These are phyloP conservation scores for Imleria badia DNA, from an alignment of 768 basidiomycete species.

Conservation along the genomic window DNA sequence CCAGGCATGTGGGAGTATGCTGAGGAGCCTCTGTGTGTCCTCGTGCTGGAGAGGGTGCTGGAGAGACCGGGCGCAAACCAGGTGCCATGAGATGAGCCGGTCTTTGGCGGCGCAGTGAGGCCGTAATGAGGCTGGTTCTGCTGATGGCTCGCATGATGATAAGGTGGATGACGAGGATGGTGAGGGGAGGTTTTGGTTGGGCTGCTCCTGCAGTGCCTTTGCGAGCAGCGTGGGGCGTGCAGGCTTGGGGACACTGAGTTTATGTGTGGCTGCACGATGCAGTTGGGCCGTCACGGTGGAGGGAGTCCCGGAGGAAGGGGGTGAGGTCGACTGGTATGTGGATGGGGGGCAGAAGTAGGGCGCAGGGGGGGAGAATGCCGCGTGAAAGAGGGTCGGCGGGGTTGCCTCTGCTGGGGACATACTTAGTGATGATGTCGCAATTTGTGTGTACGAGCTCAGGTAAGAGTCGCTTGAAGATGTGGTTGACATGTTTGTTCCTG, in stretches of 20 bases:
- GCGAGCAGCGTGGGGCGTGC: background rate
- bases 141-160: no score
- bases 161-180: no score
- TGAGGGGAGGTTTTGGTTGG: no score
- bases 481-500: background rate
- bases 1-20: background rate
- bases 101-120: background rate
- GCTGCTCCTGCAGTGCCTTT: background rate
- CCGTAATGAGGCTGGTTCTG: no score
- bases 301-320: background rate
- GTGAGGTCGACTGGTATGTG: background rate
- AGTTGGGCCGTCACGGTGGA: no score
- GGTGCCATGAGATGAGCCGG: no score
- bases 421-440: background rate
- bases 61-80: fast-evolving
- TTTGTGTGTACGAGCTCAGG: background rate
- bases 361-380: background rate
- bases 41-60: background rate
- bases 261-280: background rate
- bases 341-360: background rate
- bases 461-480: background rate
- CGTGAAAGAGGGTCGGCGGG: background rate
- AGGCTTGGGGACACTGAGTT: background rate
- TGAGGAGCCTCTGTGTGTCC: background rate
- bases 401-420: background rate